Evolutionary conservation across 2,329 filamentous ascomycete genomes (phyloP), one percentile per base, ranked within the genome.

Genomic region (Thelonectria discophora): DNA sequence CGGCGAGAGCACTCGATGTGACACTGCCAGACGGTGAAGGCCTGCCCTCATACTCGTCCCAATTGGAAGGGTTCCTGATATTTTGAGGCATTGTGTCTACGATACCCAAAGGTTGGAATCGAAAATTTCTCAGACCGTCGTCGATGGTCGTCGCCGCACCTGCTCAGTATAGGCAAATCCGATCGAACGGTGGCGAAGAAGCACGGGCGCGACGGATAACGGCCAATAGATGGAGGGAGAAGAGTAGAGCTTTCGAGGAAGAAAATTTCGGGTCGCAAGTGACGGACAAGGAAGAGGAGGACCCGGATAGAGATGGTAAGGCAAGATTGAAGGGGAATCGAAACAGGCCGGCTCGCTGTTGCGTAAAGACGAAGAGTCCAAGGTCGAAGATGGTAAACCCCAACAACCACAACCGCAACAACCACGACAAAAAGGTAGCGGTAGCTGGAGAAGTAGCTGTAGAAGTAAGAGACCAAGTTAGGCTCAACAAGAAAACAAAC

Each of bases 11-110:
- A 37, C 77, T 77, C 55, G 78, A 78, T 30, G 76, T 77, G n/a
- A 77, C 57, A 69, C 81, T 84, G 21, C 76, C 77, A 10, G 75
- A 76, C 1, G 79, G 77, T 24, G 81, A 80, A 24, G 72, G 69
- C 17, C 78, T 76, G 27, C 80, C 77, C 47, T 81, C 78, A 67
- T 82, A 81, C 66, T 82, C 77, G 68, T 81, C 79, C 81, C 81
- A 83, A 58, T 74, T 80, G 37, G 77, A 72, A 55, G 79, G 79
- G 68, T 80, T 81, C 48, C 73, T 71, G 58, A 71, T 65, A 21
- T 61, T 58, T 30, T 69, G 66, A 60, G 73, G 66, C 74, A 76
- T 76, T 65, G 34, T 65, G 51, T 61, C 58, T 45, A 27, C n/a
- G n/a, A n/a, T n/a, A n/a, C 49, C 63, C 54, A 42, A 21, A 21